Conservation (phyloP, 768 basidiomycete species). For the Hypholoma fasciculare region DNA sequence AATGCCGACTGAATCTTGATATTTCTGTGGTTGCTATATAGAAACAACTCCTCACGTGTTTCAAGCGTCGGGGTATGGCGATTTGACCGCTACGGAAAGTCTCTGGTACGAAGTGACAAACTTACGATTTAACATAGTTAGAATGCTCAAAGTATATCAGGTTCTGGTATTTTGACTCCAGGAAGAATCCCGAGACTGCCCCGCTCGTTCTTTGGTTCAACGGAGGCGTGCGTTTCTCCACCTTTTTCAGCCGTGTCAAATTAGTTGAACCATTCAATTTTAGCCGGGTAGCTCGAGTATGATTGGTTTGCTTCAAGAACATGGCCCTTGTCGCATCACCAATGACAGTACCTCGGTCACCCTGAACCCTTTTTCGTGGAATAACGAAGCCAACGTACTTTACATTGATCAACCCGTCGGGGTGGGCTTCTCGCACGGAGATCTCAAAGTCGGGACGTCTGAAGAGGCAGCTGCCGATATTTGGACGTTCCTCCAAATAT, state of each 20-base stretch:
- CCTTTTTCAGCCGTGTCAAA: not conserved
- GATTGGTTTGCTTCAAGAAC: constrained; percentile 72
- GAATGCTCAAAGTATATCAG: constrained; percentile 26
- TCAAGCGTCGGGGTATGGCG: constrained; percentile 66
- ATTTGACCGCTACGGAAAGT: constrained; percentile 54
- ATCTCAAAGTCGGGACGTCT: constrained; percentile 48
- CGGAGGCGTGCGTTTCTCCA: constrained; percentile 45
- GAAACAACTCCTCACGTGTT: constrained; percentile 62
- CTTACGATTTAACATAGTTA: not conserved
- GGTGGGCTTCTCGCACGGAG: constrained; percentile 63
- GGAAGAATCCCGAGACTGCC: constrained; percentile 58
- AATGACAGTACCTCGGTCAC: constrained; percentile 51
- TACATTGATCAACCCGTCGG: constrained; percentile 68
- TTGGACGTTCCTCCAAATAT: constrained; percentile 67
- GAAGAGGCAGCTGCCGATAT: constrained; percentile 54
- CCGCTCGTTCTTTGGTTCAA: constrained; percentile 70
- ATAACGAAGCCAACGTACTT: constrained; percentile 54
- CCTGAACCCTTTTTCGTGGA: constrained; percentile 61
- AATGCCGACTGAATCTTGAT: not conserved
- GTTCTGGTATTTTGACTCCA: constrained; percentile 72
- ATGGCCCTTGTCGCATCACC: constrained; percentile 73
- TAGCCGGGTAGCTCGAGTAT: constrained; percentile 58
- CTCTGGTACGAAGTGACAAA: constrained; percentile 40
- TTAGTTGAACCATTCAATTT: not conserved
- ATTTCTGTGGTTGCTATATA: constrained; percentile 8